Evolutionary conservation across 2,329 filamentous ascomycete species (phyloP), one percentile per base, ranked within the genome.

Genomic region (Xylariales sp.): DNA sequence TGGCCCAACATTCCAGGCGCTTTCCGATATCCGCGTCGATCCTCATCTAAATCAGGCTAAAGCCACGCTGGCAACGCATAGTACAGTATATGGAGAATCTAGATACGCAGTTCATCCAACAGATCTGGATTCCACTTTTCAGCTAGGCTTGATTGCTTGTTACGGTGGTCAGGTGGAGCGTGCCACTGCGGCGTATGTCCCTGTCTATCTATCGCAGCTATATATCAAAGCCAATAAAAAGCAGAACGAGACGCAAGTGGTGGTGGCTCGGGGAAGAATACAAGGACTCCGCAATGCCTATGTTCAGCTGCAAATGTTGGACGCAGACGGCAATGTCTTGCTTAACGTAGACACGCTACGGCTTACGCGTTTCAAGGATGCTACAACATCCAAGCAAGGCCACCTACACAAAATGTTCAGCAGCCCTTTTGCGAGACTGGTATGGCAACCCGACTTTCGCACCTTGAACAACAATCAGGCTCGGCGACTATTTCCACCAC

Each of bases 1-100:
- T 40, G 63, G 63, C 4, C 52, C 58, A 3, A 55, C 52, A 0
- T 69, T 69, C 48, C 57, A 60, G 39, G 50, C 50, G 21, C 56
- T 63, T 43, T 43, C 49, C 13, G 41, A 57, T 31, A 50, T 60
- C 24, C 46, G 44, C 19, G 51, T 49, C 30, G 46, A 61, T n/a
- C n/a, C n/a, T n/a, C n/a, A n/a, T n/a, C n/a, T n/a, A n/a, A n/a
- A n/a, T n/a, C n/a, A n/a, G n/a, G n/a, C n/a, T n/a, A n/a, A n/a
- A n/a, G n/a, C n/a, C n/a, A n/a, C n/a, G n/a, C n/a, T n/a, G n/a
- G n/a, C n/a, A n/a, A n/a, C n/a, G n/a, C n/a, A n/a, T n/a, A n/a
- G n/a, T n/a, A n/a, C n/a, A n/a, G n/a, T n/a, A n/a, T n/a, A n/a
- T n/a, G 44, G 42, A 8, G 49, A 53, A 20, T 51, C 47, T 1